Conservation (phyloP, 2,329 filamentous ascomycete species). For the Tolypocladium ovalisporum region DNA sequence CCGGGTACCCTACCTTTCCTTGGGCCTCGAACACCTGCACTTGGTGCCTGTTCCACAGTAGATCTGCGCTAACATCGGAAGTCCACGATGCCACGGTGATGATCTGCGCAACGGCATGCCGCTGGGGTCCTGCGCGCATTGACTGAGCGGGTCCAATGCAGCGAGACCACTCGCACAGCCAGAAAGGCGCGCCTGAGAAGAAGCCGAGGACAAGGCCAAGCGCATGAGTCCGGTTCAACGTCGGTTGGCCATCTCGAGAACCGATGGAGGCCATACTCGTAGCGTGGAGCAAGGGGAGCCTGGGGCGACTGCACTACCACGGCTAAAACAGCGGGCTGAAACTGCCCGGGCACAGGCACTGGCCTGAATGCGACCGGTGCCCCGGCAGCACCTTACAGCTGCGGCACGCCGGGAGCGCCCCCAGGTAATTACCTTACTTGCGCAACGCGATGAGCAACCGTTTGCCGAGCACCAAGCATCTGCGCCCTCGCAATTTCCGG, state of each 20-base stretch:
- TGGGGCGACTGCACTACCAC: background rate
- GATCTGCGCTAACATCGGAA: background rate
- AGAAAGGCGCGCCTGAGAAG: background rate
- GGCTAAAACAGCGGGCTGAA: conserved; percentile 1
- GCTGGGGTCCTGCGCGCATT: background rate
- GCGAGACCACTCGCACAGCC: background rate
- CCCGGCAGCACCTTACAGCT: background rate
- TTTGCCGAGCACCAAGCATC: background rate
- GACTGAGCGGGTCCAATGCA: background rate
- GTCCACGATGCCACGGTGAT: background rate
- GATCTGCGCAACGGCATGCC: background rate
- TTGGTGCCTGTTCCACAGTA: background rate
- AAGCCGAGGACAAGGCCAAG: background rate
- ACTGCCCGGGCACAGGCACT: background rate
- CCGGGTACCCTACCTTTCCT: background rate
- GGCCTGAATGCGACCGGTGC: background rate
- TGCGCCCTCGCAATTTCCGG: background rate
- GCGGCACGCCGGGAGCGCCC: background rate
- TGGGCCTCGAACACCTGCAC: background rate
- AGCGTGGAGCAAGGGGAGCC: background rate
- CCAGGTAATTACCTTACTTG: background rate
- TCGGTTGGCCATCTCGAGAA: background rate
- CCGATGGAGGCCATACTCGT: background rate
- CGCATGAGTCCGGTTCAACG: background rate
- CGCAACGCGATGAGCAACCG: background rate